phyloP scores from a whole-genome alignment of 306 rosid species.

The Crataegus laevigata region DNA sequence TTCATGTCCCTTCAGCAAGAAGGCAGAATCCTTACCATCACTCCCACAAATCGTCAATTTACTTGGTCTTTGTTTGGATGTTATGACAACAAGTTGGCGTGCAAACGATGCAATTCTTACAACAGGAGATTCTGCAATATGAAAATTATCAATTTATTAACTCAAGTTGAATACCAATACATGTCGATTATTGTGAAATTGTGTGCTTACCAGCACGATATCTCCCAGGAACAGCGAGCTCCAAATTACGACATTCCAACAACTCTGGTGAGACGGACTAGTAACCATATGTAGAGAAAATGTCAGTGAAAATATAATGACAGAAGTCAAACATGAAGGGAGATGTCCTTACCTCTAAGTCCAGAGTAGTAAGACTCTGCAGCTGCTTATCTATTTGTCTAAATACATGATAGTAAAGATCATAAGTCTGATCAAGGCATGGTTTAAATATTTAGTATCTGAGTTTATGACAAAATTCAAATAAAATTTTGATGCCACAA shows the following conservation, averaged over 20 bases:
- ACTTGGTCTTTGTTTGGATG: slow-evolving; percentile 95
- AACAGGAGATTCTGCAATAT: slow-evolving; percentile 60
- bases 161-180: neutral
- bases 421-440: slow-evolving; percentile 74
- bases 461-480: neutral
- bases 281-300: slow-evolving; percentile 13
- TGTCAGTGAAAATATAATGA: slow-evolving; percentile 14
- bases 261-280: slow-evolving; percentile 96
- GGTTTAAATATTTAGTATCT: slow-evolving; percentile 11
- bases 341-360: slow-evolving; percentile 62
- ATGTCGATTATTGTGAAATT: neutral
- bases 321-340: neutral
- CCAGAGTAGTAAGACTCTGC: slow-evolving; percentile 89
- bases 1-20: slow-evolving; percentile 95
- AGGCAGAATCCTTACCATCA: slow-evolving; percentile 92
- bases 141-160: neutral
- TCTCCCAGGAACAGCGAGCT: slow-evolving; percentile 95
- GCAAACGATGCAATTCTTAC: slow-evolving; percentile 90
- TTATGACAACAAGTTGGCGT: slow-evolving; percentile 84
- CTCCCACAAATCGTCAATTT: slow-evolving; percentile 91
- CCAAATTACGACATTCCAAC: slow-evolving; percentile 70
- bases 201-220: slow-evolving; percentile 73
- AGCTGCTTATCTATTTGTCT: slow-evolving; percentile 95
- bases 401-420: slow-evolving; percentile 91
- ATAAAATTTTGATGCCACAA: neutral